Evolutionary conservation across 345 rosid species (phyloP), one percentile per base, ranked within the genome.

Genomic region (Salix dunnii): DNA sequence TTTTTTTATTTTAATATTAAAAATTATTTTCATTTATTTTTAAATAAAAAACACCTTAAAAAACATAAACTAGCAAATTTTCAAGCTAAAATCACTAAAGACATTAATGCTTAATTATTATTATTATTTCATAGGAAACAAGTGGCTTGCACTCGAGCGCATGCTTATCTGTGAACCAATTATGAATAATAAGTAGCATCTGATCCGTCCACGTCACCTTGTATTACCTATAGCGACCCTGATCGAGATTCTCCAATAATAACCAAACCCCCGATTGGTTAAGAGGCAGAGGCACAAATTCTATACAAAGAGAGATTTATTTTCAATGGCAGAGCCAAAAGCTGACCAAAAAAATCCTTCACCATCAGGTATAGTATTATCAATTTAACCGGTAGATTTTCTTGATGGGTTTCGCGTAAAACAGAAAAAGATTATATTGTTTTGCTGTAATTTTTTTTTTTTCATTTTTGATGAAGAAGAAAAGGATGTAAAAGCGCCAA

Each of bases 401-500:
- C 9, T 35, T 14, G 68, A 64, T 14, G 68, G 68, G 68, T 35
- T 64, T 64, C 5, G 38, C 9, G 31, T 63, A 2, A 64, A 64
- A 13, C 33, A 5, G 4, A 67, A 10, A 2, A 28, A 5, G 7
- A 48, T 21, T 20, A 13, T 16, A 12, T 74, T 21, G 14, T 46
- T 43, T 71, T 48, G 48, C 30, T 31, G 61, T 21, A 31, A 0
- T 10, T 2, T 67, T 35, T 35, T 27, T 27, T 12, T 3, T 28
- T 18, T 16, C 27, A 21, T 72, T 55, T 55, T 55, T 55, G 62
- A n/a, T 55, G 62, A 28, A 55, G 27, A 21, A 80, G 85, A 65
- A 75, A 76, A 83, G 74, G 86, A 74, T 58, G 78, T 35, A 5
- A 82, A 79, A 67, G 74, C 78, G 33, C 82, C 79, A 38, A 84